A percentile compares a stretch with the other conserved stretches of the same genome.
These are phyloP conservation scores for Fusarium proliferatum DNA, from an alignment of 2,329 filamentous ascomycete genomes.

Conservation along the genomic window DNA sequence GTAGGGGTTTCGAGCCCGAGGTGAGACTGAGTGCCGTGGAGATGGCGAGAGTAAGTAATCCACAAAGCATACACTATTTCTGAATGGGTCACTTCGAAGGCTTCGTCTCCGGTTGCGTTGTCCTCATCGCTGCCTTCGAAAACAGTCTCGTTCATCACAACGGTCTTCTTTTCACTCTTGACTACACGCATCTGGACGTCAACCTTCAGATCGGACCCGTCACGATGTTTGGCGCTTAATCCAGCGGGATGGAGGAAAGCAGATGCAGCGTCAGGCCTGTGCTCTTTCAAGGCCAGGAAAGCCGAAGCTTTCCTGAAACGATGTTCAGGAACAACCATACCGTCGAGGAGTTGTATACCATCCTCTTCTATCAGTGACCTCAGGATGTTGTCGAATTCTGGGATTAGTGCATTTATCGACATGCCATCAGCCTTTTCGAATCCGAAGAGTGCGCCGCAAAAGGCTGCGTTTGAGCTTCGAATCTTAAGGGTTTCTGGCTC, in stretches of 20 bases:
- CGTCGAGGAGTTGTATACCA: constrained; percentile 83
- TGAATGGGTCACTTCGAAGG: constrained; percentile 64
- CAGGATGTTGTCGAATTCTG: constrained; percentile 86
- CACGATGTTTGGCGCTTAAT: constrained; percentile 85
- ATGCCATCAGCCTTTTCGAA: constrained; percentile 85
- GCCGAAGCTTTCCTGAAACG: constrained; percentile 92
- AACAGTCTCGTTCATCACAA: constrained; percentile 71
- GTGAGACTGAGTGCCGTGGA: constrained; percentile 77
- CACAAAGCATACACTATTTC: constrained; percentile 95
- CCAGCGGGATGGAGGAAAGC: constrained; percentile 88
- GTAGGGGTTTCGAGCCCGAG: constrained; percentile 71
- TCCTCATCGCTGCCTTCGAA: constrained; percentile 70
- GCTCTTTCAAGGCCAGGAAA: constrained; percentile 84
- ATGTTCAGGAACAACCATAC: constrained; percentile 96
- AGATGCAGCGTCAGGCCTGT: constrained; percentile 79
- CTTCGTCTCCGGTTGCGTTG: constrained; percentile 55
- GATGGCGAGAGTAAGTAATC: constrained; percentile 95
- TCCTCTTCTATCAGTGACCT: constrained; percentile 87
- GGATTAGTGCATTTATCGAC: constrained; percentile 82
- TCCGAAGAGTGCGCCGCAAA: constrained; percentile 92
- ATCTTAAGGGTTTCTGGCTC: constrained; percentile 82
- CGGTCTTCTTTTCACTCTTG: constrained; percentile 79
- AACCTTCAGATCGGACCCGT: constrained; percentile 91
- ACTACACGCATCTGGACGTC: constrained; percentile 98
- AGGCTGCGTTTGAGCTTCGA: constrained; percentile 93